A percentile compares a stretch with the other conserved stretches of the same genome.
phyloP scores from a whole-genome alignment of 495 filamentous ascomycete species.

The Penicillium turbatum region DNA sequence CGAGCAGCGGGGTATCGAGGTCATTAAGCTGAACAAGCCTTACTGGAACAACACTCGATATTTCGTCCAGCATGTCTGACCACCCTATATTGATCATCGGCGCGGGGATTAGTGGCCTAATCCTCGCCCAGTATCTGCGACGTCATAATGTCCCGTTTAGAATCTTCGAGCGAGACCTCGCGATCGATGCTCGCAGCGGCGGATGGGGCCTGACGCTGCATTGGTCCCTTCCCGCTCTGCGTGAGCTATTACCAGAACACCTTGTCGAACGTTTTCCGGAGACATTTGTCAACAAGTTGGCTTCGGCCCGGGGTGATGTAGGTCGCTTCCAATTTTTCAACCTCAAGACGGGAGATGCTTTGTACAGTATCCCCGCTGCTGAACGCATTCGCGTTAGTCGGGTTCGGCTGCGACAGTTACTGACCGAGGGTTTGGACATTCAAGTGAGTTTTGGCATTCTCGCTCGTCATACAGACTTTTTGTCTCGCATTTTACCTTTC shows the following conservation, averaged over 20 bases:
- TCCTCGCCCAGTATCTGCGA: constrained; percentile 55
- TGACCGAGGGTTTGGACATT: constrained; percentile 47
- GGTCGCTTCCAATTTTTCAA: constrained; percentile 54
- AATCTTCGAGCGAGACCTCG: constrained; percentile 53
- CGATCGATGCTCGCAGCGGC: constrained; percentile 37
- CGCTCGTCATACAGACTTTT: background rate
- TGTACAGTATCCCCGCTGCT: constrained; percentile 45
- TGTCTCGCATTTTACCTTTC: background rate
- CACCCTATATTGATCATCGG: constrained; percentile 52
- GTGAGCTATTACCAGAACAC: constrained; percentile 46
- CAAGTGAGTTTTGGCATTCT: constrained; percentile 19
- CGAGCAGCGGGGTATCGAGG: background rate
- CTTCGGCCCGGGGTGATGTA: constrained; percentile 37
- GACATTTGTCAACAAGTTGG: constrained; percentile 46
- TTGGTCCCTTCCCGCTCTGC: constrained; percentile 50
- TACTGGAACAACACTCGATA: background rate
- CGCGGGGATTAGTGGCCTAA: constrained; percentile 55
- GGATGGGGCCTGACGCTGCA: constrained; percentile 61
- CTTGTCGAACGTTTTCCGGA: constrained; percentile 45
- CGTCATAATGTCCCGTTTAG: constrained; percentile 41
- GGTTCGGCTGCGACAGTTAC: constrained; percentile 41
- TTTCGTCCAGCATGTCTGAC: constrained; percentile 13
- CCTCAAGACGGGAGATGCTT: constrained; percentile 43
- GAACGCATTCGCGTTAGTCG: constrained; percentile 49
- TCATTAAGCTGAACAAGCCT: background rate